phyloP scores from a whole-genome alignment of 2,329 filamentous ascomycete genomes.

The Hypoxylon sp. region DNA sequence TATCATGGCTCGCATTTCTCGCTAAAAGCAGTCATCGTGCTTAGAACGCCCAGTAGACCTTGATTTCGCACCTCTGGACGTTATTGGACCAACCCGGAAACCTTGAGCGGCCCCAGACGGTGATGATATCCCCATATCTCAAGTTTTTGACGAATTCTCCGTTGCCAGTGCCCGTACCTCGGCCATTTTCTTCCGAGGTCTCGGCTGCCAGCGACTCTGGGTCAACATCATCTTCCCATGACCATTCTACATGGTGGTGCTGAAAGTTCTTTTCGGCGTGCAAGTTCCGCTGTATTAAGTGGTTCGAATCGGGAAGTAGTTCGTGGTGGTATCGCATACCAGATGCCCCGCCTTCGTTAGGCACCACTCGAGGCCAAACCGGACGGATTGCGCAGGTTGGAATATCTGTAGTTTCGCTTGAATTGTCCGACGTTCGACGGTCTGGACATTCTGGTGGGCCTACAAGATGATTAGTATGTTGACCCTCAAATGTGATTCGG shows the following conservation, averaged over 20 bases:
- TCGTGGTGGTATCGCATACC: slow-evolving; percentile 57
- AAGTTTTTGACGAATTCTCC: slow-evolving; percentile 71
- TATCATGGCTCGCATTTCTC: background rate
- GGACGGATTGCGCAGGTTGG: slow-evolving; percentile 53
- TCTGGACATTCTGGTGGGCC: slow-evolving; percentile 42
- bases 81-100: slow-evolving; percentile 69
- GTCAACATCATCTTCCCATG: slow-evolving; percentile 63
- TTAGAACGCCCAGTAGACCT: slow-evolving; percentile 71
- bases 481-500: background rate
- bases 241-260: slow-evolving; percentile 68
- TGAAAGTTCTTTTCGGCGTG: slow-evolving; percentile 55
- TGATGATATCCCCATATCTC: slow-evolving; percentile 73
- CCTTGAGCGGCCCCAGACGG: slow-evolving; percentile 72
- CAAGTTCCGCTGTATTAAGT: slow-evolving; percentile 66
- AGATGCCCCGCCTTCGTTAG: slow-evolving; percentile 25
- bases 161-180: slow-evolving; percentile 65
- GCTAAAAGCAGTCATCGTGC: background rate
- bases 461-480: slow-evolving; percentile 33
- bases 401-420: slow-evolving; percentile 25
- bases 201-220: slow-evolving; percentile 60
- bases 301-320: slow-evolving; percentile 55
- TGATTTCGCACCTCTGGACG: slow-evolving; percentile 65
- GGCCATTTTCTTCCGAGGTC: slow-evolving; percentile 60
- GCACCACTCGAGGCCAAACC: slow-evolving; percentile 48
- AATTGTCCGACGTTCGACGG: slow-evolving; percentile 14